phyloP scores from a whole-genome alignment of 352 stramenopile genomes.

The Phytophthora kernoviae region DNA sequence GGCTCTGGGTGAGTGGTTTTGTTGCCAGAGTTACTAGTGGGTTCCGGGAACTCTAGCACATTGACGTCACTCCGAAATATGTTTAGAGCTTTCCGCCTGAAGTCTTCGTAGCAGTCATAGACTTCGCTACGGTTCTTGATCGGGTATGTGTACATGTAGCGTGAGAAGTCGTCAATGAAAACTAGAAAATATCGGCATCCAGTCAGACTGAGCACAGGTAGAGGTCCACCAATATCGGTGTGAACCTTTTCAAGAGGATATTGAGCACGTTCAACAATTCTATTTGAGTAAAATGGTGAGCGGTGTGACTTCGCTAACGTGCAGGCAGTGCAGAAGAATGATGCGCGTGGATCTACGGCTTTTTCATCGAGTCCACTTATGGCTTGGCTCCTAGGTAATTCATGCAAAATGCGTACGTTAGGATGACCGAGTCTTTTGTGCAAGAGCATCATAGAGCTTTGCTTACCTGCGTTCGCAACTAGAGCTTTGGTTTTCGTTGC shows the following conservation, averaged over 20 bases:
- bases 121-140: constrained; percentile 13
- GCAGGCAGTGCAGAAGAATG: constrained; percentile 9
- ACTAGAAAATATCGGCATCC: constrained; percentile 24
- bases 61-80: background rate
- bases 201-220: constrained; percentile 15
- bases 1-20: too few relatives aligned
- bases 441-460: constrained; percentile 4
- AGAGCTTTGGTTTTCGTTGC: background rate
- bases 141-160: constrained; percentile 20
- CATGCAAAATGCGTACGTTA: constrained; percentile 10
- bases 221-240: constrained; percentile 7
- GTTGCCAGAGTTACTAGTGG: too few relatives aligned
- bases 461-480: constrained; percentile 2
- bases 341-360: background rate
- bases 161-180: constrained; percentile 28
- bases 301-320: constrained; percentile 10
- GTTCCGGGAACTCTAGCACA: too few relatives aligned
- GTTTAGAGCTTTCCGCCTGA: constrained; percentile 6
- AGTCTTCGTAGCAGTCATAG: constrained; percentile 17
- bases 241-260: constrained; percentile 6
- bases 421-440: constrained; percentile 12
- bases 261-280: constrained; percentile 9
- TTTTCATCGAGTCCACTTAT: constrained; percentile 3
- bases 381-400: constrained; percentile 8
- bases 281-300: constrained; percentile 14